Evolutionary conservation across 2,329 filamentous ascomycete species (phyloP).

Genomic region (Epichloe amarillans): DNA sequence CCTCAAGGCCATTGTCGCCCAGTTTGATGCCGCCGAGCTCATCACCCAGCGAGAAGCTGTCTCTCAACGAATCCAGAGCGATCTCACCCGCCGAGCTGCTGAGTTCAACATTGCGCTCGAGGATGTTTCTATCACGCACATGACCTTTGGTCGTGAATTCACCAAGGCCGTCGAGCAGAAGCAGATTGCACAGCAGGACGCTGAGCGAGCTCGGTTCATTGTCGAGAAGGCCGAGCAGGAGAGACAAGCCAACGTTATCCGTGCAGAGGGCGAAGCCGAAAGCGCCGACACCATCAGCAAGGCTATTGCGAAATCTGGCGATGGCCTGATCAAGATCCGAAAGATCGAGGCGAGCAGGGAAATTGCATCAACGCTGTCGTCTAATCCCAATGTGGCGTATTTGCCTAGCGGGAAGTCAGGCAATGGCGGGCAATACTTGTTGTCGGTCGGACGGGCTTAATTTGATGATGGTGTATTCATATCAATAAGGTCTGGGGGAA

Average conservation of each 20-base stretch:
- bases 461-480: constrained; percentile 2
- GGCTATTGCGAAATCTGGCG: constrained; percentile 84
- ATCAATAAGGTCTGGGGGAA: constrained; percentile 2
- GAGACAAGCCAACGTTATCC: constrained; percentile 94
- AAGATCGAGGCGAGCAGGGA: constrained; percentile 95
- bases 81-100: constrained; percentile 80
- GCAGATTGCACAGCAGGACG: constrained; percentile 98
- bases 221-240: constrained; percentile 99
- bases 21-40: constrained; percentile 96
- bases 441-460: constrained; percentile 36
- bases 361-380: constrained; percentile 78
- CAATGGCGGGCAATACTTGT: constrained; percentile 36
- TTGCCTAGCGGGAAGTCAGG: constrained; percentile 63
- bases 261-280: constrained; percentile 95
- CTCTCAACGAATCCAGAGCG: constrained; percentile 81
- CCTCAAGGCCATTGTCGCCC: constrained; percentile 93
- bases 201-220: constrained; percentile 92
- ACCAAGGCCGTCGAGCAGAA: constrained; percentile 98
- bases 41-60: constrained; percentile 98
- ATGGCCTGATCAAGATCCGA: constrained; percentile 89
- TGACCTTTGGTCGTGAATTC: constrained; percentile 99
- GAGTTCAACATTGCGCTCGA: constrained; percentile 99
- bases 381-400: constrained; percentile 93
- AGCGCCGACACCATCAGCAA: constrained; percentile 89
- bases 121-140: constrained; percentile 98